These are phyloP conservation scores for Globisporangium paddicum DNA, from an alignment of 352 stramenopile species.

Conservation along the genomic window DNA sequence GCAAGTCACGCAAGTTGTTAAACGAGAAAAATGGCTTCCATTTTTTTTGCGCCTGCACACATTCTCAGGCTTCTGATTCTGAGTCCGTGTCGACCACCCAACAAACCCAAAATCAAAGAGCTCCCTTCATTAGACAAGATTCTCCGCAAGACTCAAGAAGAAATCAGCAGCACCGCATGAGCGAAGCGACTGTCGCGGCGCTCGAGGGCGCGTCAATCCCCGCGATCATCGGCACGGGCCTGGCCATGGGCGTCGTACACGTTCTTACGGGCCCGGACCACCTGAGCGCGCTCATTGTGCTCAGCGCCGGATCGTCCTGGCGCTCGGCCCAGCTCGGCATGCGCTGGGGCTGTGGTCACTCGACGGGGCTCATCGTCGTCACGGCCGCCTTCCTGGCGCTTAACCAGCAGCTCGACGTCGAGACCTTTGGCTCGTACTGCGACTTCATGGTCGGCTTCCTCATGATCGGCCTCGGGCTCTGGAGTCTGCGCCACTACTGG, in stretches of 20 bases:
- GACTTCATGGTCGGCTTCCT: conserved; percentile 70
- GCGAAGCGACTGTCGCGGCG: conserved; percentile 10
- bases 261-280: conserved; percentile 76
- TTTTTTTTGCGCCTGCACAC: no score
- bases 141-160: not conserved
- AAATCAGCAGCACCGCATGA: conserved; percentile 2
- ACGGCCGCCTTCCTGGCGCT: conserved; percentile 54
- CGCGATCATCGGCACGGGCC: conserved; percentile 31
- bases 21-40: not conserved
- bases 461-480: conserved; percentile 61
- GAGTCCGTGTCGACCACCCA: no score
- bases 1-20: not conserved
- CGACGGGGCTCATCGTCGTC: conserved; percentile 68
- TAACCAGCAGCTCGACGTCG: conserved; percentile 40
- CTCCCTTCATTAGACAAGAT: not conserved
- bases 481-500: conserved; percentile 49
- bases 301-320: conserved; percentile 66
- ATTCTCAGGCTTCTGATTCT: no score
- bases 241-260: conserved; percentile 44
- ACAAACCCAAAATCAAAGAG: no score
- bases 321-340: conserved; percentile 76
- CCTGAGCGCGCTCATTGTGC: conserved; percentile 80
- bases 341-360: conserved; percentile 88
- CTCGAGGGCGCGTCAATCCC: conserved; percentile 35
- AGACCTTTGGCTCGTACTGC: conserved; percentile 51